Evolutionary conservation across 495 filamentous ascomycete genomes (phyloP).

Genomic region (Penicillium crystallinum): DNA sequence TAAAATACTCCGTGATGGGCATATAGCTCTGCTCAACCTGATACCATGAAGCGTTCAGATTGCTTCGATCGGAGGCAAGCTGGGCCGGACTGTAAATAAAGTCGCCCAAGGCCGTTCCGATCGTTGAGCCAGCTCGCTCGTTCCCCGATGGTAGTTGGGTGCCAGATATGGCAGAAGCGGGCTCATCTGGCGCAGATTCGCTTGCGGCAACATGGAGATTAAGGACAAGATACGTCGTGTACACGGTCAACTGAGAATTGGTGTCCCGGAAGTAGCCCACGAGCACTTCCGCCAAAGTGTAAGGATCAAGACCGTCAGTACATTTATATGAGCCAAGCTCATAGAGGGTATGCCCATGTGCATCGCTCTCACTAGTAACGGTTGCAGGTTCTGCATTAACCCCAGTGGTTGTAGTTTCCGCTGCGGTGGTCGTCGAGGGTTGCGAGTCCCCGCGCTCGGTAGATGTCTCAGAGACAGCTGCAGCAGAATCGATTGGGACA

Average conservation of each 20-base stretch:
- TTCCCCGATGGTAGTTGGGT: slow-evolving; percentile 28
- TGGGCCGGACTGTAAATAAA: slow-evolving; percentile 52
- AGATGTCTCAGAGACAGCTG: slow-evolving; percentile 22
- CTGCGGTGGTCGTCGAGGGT: slow-evolving; percentile 16
- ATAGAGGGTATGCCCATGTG: slow-evolving; percentile 36
- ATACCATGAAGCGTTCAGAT: slow-evolving; percentile 59
- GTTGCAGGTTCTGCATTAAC: slow-evolving; percentile 20
- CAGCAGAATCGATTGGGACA: slow-evolving; percentile 23
- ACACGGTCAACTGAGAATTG: slow-evolving; percentile 36
- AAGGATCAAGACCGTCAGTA: slow-evolving; percentile 44
- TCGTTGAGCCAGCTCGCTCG: slow-evolving; percentile 28
- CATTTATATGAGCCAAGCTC: slow-evolving; percentile 54
- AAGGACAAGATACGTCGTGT: slow-evolving; percentile 47
- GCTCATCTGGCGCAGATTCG: slow-evolving; percentile 30
- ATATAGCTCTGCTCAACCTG: slow-evolving; percentile 35
- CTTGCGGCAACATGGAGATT: slow-evolving; percentile 57
- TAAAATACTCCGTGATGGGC: slow-evolving; percentile 51
- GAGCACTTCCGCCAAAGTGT: slow-evolving; percentile 43
- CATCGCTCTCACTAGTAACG: slow-evolving; percentile 24
- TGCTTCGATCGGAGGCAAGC: slow-evolving; percentile 43
- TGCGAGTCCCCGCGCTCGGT: slow-evolving; percentile 11
- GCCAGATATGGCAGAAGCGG: slow-evolving; percentile 30
- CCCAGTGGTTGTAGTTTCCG: slow-evolving; percentile 20
- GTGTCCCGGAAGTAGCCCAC: slow-evolving; percentile 44
- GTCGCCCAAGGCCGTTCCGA: slow-evolving; percentile 36